Evolutionary conservation across 495 filamentous ascomycete genomes (phyloP), one percentile per base, ranked within the genome.

Genomic region (Baudoinia panamericana): DNA sequence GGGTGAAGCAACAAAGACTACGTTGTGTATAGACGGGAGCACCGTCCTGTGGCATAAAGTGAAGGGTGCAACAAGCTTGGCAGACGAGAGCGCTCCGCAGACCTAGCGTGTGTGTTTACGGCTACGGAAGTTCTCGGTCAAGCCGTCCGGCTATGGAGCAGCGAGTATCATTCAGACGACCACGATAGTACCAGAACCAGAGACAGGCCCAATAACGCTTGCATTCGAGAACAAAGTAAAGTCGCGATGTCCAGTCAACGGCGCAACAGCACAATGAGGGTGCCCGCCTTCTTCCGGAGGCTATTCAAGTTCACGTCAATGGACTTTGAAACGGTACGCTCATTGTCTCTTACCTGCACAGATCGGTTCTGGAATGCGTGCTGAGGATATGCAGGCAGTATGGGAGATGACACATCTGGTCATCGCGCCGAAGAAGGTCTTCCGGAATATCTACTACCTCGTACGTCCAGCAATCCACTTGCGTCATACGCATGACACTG

Each of bases 351-450:
- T 13, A 11, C 26, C n/a, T n/a, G n/a, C n/a, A n/a, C n/a, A n/a
- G n/a, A n/a, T n/a, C n/a, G n/a, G n/a, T n/a, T n/a, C n/a, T n/a
- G n/a, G n/a, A n/a, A n/a, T n/a, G n/a, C n/a, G n/a, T n/a, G n/a
- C n/a, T n/a, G n/a, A n/a, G n/a, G 12, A 2, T 5, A 12, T 15
- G 1, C 23, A 50, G 48, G 80, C 79, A 8, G 73, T 80, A 47
- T 84, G 79, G 79, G 79, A 84, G 59, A 84, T 84, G 79, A 78
- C 73, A 39, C 70, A 67, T 41, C 63, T 84, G 36, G 65, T 84
- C 48, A 75, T 82, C 47, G 75, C 78, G 26, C 79, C 79, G 0
- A 83, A 82, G 63, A 81, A 80, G 53, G 79, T 84, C 39, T 83
- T 84, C 56, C 63, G 78, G 46, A 77, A 75, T 20, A 80, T 83